phyloP scores from a whole-genome alignment of 208 protist genomes.

The Acanthamoeba culbertsoni region DNA sequence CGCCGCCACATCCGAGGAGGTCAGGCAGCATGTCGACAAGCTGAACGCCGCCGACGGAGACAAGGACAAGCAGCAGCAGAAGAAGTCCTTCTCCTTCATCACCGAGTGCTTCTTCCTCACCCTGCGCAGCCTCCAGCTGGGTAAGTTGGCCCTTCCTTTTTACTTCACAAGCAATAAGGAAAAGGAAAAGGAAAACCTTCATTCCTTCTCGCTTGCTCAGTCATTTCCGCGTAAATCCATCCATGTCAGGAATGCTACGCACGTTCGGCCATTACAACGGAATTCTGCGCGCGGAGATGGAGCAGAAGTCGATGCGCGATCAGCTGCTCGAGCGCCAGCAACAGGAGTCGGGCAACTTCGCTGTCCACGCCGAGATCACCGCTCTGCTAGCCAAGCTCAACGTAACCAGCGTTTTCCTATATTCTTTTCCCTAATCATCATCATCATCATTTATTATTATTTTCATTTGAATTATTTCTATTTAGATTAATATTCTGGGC shows the following conservation, averaged over 20 bases:
- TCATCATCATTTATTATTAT: not conserved
- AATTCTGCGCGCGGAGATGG: not conserved
- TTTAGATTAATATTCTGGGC: not conserved
- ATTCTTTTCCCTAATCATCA: not conserved
- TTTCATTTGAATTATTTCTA: not conserved
- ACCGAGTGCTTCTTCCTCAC: conserved; percentile 74
- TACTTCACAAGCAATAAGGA: no score
- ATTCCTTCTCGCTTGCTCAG: not conserved
- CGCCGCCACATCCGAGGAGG: conserved; percentile 59
- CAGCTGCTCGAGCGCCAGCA: not conserved
- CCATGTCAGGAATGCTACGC: conserved; percentile 2
- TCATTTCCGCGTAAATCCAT: not conserved
- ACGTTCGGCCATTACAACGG: not conserved
- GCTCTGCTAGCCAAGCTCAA: conserved; percentile 6
- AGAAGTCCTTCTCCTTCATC: conserved; percentile 57
- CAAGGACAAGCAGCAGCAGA: no score
- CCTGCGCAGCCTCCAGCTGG: conserved; percentile 64
- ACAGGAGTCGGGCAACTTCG: not conserved
- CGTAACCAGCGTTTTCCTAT: not conserved
- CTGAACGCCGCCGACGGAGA: not conserved
- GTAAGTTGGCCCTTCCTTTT: not conserved
- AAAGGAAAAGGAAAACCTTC: not conserved
- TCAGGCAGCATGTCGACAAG: conserved; percentile 45
- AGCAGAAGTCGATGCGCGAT: conserved; percentile 22
- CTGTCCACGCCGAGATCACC: not conserved